Percentiles rank a stretch among this genome's conserved stretches.
Evolutionary conservation across 495 filamentous ascomycete genomes (phyloP).

Genomic region (Amniculicola lignicola): DNA sequence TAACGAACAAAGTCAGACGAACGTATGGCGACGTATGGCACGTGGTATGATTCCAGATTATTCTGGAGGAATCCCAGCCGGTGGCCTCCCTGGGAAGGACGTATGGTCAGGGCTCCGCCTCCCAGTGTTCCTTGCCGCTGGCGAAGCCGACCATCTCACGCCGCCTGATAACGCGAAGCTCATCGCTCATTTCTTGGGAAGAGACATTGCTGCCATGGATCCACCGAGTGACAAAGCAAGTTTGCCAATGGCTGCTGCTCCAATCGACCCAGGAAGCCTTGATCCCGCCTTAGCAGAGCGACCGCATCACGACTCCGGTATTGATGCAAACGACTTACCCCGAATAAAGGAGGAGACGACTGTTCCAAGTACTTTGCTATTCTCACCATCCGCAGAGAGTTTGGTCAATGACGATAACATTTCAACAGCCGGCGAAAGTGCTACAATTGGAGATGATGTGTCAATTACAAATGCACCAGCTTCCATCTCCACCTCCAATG

Average conservation of each 20-base stretch:
- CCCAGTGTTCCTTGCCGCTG: conserved; percentile 76
- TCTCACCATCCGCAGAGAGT: conserved; percentile 2
- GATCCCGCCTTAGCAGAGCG: conserved; percentile 18
- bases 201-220: conserved; percentile 38
- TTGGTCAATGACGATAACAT: not conserved
- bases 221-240: conserved; percentile 45
- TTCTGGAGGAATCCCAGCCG: conserved; percentile 48
- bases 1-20: conserved; percentile 76
- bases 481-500: not conserved
- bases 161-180: conserved; percentile 66
- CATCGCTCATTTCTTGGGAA: conserved; percentile 59
- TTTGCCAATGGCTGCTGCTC: conserved; percentile 39
- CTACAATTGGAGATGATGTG: not conserved
- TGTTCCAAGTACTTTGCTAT: not conserved
- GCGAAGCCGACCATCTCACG: conserved; percentile 71
- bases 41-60: conserved; percentile 64
- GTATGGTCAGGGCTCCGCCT: conserved; percentile 70
- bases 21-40: conserved; percentile 82
- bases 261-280: conserved; percentile 39
- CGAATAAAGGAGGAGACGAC: conserved; percentile 38
- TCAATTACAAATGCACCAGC: too few relatives aligned
- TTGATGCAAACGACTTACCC: conserved; percentile 33
- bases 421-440: conserved; percentile 4
- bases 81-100: conserved; percentile 65
- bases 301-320: conserved; percentile 23